These are phyloP conservation scores for Talaromyces albobiverticillius DNA, from an alignment of 2,329 filamentous ascomycete genomes.

Conservation along the genomic window DNA sequence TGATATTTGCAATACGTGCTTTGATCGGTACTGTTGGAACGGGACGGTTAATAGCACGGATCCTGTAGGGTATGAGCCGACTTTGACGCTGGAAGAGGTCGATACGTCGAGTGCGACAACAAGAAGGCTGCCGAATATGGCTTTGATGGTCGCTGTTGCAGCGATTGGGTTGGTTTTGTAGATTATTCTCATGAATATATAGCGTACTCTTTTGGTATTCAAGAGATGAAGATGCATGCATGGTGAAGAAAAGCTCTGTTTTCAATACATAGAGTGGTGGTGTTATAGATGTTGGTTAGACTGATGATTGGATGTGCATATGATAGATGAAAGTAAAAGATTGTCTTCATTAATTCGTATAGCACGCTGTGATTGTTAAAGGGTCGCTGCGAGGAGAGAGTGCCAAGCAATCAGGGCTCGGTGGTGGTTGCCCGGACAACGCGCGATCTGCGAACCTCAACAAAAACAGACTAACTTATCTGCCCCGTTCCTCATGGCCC, in stretches of 20 bases:
- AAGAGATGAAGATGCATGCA: no score
- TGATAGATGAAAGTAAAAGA: no score
- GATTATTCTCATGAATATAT: neutral
- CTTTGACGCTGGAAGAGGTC: neutral
- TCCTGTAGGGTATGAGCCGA: conserved; percentile 43
- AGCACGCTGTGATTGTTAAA: no score
- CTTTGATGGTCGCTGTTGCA: neutral
- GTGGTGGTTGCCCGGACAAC: conserved; percentile 8
- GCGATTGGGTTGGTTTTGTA: conserved; percentile 1
- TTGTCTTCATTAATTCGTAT: no score
- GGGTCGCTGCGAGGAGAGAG: no score
- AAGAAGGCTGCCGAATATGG: neutral
- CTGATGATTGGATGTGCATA: no score
- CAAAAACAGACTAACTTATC: neutral
- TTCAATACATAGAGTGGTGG: no score
- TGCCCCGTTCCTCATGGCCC: neutral
- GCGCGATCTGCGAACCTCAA: conserved; percentile 10
- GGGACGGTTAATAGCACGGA: conserved; percentile 57
- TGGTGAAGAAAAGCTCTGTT: no score
- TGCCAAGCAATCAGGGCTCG: no score
- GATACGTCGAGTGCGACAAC: neutral
- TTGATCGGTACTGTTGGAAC: conserved; percentile 86
- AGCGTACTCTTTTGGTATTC: no score
- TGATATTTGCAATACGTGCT: conserved; percentile 71
- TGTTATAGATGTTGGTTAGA: no score